Base-by-base conservation (phyloP, 1,284 basidiomycete genomes). In the Fomitiporia mediterranea region DNA sequence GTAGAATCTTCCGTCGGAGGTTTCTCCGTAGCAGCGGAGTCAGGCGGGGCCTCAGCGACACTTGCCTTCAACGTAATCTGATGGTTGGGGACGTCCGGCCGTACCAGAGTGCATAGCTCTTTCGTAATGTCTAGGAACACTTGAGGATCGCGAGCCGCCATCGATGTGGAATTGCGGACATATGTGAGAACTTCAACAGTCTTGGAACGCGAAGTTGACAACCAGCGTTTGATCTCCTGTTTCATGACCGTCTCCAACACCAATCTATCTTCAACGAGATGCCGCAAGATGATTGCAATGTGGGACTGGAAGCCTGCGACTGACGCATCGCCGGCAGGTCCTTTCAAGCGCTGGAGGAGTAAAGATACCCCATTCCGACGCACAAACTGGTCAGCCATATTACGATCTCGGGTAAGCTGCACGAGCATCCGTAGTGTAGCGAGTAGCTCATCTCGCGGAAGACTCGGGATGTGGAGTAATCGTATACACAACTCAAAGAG, bases 241-340 rank as follows among this genome's bases (percentile, higher is more conserved):
- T 81, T 79, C 84, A 99, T 95, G 59, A 91, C 79, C 4, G 76
- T 74, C 54, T 83, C 79, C 30, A 98, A 69, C 1, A 81, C 81
- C 4, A 72, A 67, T 3, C 77, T 66, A 62, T 94, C 89, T 70
- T 99, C 97, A 52, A 96, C 82, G 53, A 93, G 74, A 68, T 99
- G 96, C 2, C 97, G 89, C 17, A 98, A 75, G 56, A 98, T 88
- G 65, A 91, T 90, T 19, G 88, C 84, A 47, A 94, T 82, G 68
- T 94, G 91, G 0, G 90, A 84, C 56, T 94, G 91, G 61, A 87
- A 89, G 27, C 88, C 84, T 38, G 77, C 68, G 0, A 84, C 80
- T 15, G 67, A 68, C 15, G 67, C 64, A 11, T 74, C 68, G 23
- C 69, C 69, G 1, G 83, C 72, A 0, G 84, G 77, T 5, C 73